Evolutionary conservation across 148 eudicot genomes (phyloP).

Genomic region (Rhododendron williamsianum): DNA sequence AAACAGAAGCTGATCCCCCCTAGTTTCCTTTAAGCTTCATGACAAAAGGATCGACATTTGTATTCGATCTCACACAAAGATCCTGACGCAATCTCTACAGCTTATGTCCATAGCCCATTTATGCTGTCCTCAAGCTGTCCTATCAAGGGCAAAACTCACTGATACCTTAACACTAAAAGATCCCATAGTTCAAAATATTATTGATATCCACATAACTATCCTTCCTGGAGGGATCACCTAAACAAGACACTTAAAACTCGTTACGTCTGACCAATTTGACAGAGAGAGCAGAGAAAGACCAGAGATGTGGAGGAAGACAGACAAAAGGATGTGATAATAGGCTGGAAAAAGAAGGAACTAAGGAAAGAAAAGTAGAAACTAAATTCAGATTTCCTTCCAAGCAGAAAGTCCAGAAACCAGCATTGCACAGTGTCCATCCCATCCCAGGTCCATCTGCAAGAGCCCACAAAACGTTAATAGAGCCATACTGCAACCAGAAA

Average conservation of each 20-base stretch:
- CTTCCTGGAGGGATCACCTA: conserved; percentile 1
- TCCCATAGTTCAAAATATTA: not conserved
- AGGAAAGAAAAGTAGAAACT: conserved; percentile 6
- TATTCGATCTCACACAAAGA: conserved; percentile 8
- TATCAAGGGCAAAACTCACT: conserved; percentile 2
- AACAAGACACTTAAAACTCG: conserved; percentile 9
- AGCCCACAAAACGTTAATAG: conserved; percentile 2
- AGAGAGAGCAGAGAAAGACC: not conserved
- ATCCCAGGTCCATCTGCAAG: conserved; percentile 18
- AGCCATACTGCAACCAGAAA: not conserved
- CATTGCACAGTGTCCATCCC: not conserved
- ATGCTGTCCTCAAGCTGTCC: conserved; percentile 13
- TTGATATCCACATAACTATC: not conserved
- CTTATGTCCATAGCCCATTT: conserved; percentile 2
- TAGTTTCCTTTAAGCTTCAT: not conserved
- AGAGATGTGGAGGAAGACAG: not conserved
- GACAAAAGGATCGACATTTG: not conserved
- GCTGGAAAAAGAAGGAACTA: conserved; percentile 6
- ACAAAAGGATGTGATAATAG: not conserved
- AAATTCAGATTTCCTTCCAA: conserved; percentile 22
- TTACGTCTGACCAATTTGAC: not conserved
- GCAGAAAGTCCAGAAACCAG: conserved; percentile 12
- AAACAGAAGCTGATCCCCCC: not conserved
- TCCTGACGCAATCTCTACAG: not conserved
- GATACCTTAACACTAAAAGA: not conserved